These are phyloP conservation scores for Metschnikowia rubicola DNA, from an alignment of 805 yeast genomes.

Conservation along the genomic window DNA sequence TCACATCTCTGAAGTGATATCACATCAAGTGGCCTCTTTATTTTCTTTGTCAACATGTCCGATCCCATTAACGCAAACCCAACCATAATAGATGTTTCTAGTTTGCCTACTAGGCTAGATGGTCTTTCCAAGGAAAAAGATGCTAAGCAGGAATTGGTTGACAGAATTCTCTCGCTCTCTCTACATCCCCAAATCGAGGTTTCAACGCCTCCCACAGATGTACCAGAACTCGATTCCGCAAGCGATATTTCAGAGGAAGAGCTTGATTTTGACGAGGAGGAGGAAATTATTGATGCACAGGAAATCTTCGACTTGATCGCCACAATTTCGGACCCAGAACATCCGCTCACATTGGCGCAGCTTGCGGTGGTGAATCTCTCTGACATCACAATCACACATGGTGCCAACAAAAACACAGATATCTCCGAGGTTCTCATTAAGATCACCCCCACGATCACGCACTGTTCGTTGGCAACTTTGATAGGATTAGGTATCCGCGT, in stretches of 20 bases:
- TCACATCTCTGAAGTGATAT: too few species aligned
- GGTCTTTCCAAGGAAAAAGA: slow-evolving; percentile 9
- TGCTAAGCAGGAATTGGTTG: slow-evolving; percentile 20
- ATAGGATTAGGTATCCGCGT: slow-evolving; percentile 95
- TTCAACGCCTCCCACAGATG: slow-evolving; percentile 6
- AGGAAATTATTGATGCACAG: slow-evolving; percentile 77
- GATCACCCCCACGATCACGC: slow-evolving; percentile 97
- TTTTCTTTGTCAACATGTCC: slow-evolving; percentile 43
- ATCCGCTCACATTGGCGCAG: slow-evolving; percentile 92
- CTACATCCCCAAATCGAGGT: slow-evolving; percentile 4
- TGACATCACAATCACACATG: slow-evolving; percentile 71
- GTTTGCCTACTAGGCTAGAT: slow-evolving; percentile 65
- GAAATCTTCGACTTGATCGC: slow-evolving; percentile 49
- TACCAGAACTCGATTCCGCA: slow-evolving; percentile 27
- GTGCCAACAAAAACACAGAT: slow-evolving; percentile 38
- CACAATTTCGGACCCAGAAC: slow-evolving; percentile 76
- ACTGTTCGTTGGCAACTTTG: slow-evolving; percentile 92
- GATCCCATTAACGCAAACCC: slow-evolving; percentile 93
- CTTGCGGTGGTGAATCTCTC: slow-evolving; percentile 84
- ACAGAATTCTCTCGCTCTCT: slow-evolving; percentile 34
- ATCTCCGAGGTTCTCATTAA: slow-evolving; percentile 75
- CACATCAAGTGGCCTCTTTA: too few species aligned
- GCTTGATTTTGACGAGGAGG: slow-evolving; percentile 31
- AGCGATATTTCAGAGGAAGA: slow-evolving; percentile 9
- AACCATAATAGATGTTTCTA: slow-evolving; percentile 67